A percentile compares a stretch with the other conserved stretches of the same genome.
These are phyloP conservation scores for Musa schizocarpa DNA, from an alignment of 176 grass and related monocot species.

Conservation along the genomic window DNA sequence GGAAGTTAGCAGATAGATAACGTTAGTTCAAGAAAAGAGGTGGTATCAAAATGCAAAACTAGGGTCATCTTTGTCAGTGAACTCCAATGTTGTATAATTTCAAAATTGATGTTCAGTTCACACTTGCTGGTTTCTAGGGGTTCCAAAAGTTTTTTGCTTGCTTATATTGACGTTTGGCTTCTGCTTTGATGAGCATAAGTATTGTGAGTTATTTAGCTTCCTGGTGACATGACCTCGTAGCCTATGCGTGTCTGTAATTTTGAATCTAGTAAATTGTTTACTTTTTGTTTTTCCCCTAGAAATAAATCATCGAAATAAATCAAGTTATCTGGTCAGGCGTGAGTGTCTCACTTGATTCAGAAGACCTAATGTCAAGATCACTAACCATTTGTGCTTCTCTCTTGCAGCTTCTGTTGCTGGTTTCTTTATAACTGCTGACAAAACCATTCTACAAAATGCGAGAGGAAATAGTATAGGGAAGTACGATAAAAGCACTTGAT, in stretches of 20 bases:
- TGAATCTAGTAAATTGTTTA: background rate
- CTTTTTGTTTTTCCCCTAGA: too few species aligned
- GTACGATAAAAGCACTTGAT: conserved; percentile 47
- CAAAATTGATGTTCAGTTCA: too few species aligned
- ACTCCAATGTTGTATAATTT: too few species aligned
- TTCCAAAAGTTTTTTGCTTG: too few species aligned
- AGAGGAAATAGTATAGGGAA: conserved; percentile 70
- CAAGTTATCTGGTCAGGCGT: background rate
- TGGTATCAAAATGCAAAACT: too few species aligned
- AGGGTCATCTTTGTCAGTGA: too few species aligned
- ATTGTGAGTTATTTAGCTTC: background rate
- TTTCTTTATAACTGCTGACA: conserved; percentile 93
- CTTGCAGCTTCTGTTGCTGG: conserved; percentile 61
- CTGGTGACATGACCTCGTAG: too few species aligned
- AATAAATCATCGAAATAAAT: too few species aligned
- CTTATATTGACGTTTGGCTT: too few species aligned
- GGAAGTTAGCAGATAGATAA: too few species aligned
- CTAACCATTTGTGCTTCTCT: background rate
- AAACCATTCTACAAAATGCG: conserved; percentile 54
- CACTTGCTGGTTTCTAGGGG: too few species aligned
- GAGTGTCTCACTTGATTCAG: background rate
- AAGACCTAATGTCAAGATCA: background rate
- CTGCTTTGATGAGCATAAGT: background rate
- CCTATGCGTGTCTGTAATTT: background rate
- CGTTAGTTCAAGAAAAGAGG: too few species aligned